Evolutionary conservation across 2,329 filamentous ascomycete species (phyloP).

Genomic region (Aspergillus sp.): DNA sequence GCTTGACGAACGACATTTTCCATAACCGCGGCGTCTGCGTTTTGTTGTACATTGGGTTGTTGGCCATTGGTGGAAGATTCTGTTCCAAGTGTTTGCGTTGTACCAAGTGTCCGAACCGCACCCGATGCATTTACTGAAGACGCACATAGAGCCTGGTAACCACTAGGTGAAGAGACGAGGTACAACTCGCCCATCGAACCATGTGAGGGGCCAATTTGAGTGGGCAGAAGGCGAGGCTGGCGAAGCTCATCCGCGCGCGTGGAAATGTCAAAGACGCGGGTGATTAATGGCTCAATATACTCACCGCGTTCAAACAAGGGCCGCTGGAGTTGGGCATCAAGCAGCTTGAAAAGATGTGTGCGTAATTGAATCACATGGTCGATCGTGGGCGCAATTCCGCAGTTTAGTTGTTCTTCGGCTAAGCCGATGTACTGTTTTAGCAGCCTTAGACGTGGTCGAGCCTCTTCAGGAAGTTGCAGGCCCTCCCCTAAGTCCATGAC

Average conservation of each 20-base stretch:
- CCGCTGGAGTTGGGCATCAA: slow-evolving; percentile 32
- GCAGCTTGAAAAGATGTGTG: slow-evolving; percentile 30
- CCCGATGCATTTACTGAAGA: slow-evolving; percentile 35
- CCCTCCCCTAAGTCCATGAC: background rate
- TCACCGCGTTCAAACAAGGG: slow-evolving; percentile 24
- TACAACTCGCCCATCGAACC: slow-evolving; percentile 31
- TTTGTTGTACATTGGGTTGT: slow-evolving; percentile 9
- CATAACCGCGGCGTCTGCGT: slow-evolving; percentile 22
- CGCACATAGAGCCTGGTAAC: slow-evolving; percentile 46
- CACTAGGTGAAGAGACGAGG: slow-evolving; percentile 45
- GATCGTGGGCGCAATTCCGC: slow-evolving; percentile 28
- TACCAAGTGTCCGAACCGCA: slow-evolving; percentile 14
- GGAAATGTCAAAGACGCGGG: slow-evolving; percentile 30
- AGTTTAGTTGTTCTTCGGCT: slow-evolving; percentile 30
- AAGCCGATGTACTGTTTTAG: slow-evolving; percentile 24
- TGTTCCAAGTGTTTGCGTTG: slow-evolving; percentile 4
- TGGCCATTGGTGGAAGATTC: background rate
- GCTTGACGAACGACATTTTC: slow-evolving; percentile 36
- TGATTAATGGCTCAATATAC: slow-evolving; percentile 28
- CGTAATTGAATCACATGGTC: slow-evolving; percentile 31
- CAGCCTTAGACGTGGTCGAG: slow-evolving; percentile 17
- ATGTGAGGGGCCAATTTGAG: slow-evolving; percentile 3
- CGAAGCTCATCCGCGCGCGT: slow-evolving; percentile 34
- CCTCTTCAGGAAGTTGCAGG: slow-evolving; percentile 10
- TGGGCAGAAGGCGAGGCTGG: slow-evolving; percentile 14